Evolutionary conservation across 2,329 filamentous ascomycete species (phyloP).

Genomic region (Aspergillus jensenii): DNA sequence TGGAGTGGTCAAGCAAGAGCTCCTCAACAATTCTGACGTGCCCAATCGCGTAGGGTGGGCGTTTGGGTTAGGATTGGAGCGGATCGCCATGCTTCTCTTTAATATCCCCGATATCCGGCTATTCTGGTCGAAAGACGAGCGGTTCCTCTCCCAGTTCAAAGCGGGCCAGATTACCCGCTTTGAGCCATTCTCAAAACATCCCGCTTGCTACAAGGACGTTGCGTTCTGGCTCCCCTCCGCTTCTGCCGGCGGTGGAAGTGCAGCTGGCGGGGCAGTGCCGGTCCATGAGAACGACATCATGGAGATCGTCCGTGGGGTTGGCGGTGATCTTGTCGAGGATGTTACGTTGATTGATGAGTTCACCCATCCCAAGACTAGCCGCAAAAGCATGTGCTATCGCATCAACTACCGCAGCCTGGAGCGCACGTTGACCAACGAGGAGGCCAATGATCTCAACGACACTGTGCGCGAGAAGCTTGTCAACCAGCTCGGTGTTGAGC

Average conservation of each 20-base stretch:
- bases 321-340: slow-evolving; percentile 83
- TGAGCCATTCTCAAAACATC: slow-evolving; percentile 86
- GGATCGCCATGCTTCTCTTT: slow-evolving; percentile 97
- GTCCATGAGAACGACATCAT: slow-evolving; percentile 98
- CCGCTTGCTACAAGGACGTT: slow-evolving; percentile 85
- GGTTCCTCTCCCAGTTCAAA: slow-evolving; percentile 84
- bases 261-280: slow-evolving; percentile 38
- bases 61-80: slow-evolving; percentile 89
- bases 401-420: slow-evolving; percentile 93
- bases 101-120: slow-evolving; percentile 93
- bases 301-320: slow-evolving; percentile 84
- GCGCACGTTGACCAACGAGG: slow-evolving; percentile 79
- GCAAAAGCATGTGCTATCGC: slow-evolving; percentile 84
- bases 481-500: slow-evolving; percentile 72
- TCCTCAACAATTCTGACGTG: slow-evolving; percentile 75
- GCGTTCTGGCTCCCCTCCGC: slow-evolving; percentile 77
- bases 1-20: slow-evolving; percentile 79
- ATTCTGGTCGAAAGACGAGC: slow-evolving; percentile 85
- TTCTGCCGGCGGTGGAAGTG: slow-evolving; percentile 37
- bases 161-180: slow-evolving; percentile 62
- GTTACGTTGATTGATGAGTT: slow-evolving; percentile 84
- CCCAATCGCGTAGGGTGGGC: slow-evolving; percentile 84
- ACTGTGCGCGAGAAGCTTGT: slow-evolving; percentile 66
- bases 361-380: slow-evolving; percentile 77
- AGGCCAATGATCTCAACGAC: slow-evolving; percentile 75